Evolutionary conservation across 148 eudicot species (phyloP).

Genomic region (Limonium bicolor): DNA sequence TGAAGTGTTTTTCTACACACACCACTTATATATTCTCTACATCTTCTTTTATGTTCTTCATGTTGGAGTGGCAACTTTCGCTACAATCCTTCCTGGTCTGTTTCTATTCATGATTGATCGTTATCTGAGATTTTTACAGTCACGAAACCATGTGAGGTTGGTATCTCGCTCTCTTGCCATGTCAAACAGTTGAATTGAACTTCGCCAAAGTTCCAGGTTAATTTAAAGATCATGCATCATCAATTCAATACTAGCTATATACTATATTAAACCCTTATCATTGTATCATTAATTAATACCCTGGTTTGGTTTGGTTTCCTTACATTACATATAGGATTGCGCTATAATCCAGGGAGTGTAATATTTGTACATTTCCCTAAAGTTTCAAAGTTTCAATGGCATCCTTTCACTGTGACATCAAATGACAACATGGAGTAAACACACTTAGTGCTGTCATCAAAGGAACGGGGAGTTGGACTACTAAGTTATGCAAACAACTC

Average conservation of each 20-base stretch:
- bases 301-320: too few species aligned
- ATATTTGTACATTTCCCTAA: conserved; percentile 52
- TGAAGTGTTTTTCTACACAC: conserved; percentile 51
- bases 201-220: conserved; percentile 40
- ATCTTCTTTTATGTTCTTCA: conserved; percentile 37
- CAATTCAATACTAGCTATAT: not conserved
- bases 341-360: conserved; percentile 46
- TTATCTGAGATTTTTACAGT: conserved; percentile 42
- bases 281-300: not conserved
- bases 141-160: conserved; percentile 20
- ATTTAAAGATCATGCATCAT: not conserved
- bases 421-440: conserved; percentile 39
- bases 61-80: conserved; percentile 32
- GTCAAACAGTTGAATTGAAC: conserved; percentile 32
- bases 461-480: conserved; percentile 33
- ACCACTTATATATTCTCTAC: conserved; percentile 35
- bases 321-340: conserved; percentile 21
- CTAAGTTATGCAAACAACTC: conserved; percentile 24
- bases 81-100: conserved; percentile 42
- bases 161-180: conserved; percentile 37
- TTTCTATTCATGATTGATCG: conserved; percentile 47
- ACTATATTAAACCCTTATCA: not conserved
- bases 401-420: conserved; percentile 63
- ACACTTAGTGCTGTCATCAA: conserved; percentile 41
- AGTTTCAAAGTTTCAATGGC: conserved; percentile 74